Evolutionary conservation across 192 early-diverging fungal species (phyloP).

Genomic region (Entrophospora sp.): DNA sequence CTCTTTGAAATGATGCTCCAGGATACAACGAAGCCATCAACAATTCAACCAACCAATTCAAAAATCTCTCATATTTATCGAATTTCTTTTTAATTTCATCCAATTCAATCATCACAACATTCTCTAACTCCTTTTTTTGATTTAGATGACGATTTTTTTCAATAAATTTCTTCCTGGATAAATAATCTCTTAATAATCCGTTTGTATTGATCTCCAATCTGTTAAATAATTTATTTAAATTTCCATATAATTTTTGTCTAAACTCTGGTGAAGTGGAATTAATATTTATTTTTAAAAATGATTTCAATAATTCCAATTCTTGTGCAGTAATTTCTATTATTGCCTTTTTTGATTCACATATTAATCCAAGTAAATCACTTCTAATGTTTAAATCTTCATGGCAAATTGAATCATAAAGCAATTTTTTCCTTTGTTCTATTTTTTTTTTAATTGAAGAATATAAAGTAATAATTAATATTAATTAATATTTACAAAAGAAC

Average conservation of each 20-base stretch:
- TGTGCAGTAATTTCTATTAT: conserved; percentile 47
- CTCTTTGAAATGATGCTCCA: conserved; percentile 63
- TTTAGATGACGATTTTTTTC: conserved; percentile 18
- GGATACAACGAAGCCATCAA: conserved; percentile 59
- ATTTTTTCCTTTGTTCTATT: no score
- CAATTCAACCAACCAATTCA: conserved; percentile 53
- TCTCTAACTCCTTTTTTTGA: no score
- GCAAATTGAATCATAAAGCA: conserved; percentile 56
- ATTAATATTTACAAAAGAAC: no score
- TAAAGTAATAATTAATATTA: no score
- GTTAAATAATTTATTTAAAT: conserved; percentile 49
- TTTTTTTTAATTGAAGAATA: no score
- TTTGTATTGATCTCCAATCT: conserved; percentile 50
- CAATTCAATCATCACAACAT: conserved; percentile 5
- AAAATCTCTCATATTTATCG: conserved; percentile 39
- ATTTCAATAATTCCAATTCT: conserved; percentile 58
- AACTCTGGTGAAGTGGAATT: conserved; percentile 73
- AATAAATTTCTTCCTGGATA: conserved; percentile 23
- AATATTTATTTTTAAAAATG: conserved; percentile 60
- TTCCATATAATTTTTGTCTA: conserved; percentile 62
- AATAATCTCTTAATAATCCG: conserved; percentile 27
- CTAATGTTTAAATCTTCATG: conserved; percentile 67
- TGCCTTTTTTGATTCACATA: conserved; percentile 71
- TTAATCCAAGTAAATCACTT: conserved; percentile 66
- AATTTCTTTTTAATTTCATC: conserved; percentile 30